A percentile compares a stretch with the other conserved stretches of the same genome.
These are phyloP conservation scores for Akanthomyces uredinophilus DNA, from an alignment of 2,329 filamentous ascomycete genomes.

Conservation along the genomic window DNA sequence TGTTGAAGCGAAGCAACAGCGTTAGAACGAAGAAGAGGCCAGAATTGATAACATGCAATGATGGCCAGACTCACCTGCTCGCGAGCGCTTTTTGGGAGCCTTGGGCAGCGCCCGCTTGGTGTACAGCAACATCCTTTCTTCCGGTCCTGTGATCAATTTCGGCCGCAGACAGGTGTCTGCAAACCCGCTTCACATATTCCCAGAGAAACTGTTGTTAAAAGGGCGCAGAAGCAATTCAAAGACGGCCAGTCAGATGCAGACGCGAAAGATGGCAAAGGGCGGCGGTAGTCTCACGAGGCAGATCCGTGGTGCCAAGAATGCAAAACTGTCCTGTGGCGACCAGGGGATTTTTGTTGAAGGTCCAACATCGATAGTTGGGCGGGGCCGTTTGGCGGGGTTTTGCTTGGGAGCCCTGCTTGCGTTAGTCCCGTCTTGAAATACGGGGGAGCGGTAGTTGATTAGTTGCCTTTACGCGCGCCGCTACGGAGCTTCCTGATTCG, in stretches of 20 bases:
- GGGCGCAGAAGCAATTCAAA: neutral
- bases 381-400: neutral
- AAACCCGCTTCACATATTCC: constrained; percentile 1
- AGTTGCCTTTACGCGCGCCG: neutral
- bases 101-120: constrained; percentile 47
- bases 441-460: neutral
- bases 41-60: neutral
- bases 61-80: constrained; percentile 42
- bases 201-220: neutral
- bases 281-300: neutral
- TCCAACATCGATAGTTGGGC: neutral
- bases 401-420: neutral
- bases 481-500: neutral
- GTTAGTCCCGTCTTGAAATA: neutral
- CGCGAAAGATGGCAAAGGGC: neutral
- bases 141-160: neutral
- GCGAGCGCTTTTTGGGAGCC: constrained; percentile 47
- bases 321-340: neutral
- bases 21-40: neutral
- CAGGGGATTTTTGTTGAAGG: neutral
- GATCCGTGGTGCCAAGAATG: neutral
- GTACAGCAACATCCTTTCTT: constrained; percentile 44
- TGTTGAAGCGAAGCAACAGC: constrained; percentile 21
- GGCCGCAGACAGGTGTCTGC: constrained; percentile 11
- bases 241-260: neutral